phyloP scores from a whole-genome alignment of 768 basidiomycete genomes.

The Termitomyces sp. region DNA sequence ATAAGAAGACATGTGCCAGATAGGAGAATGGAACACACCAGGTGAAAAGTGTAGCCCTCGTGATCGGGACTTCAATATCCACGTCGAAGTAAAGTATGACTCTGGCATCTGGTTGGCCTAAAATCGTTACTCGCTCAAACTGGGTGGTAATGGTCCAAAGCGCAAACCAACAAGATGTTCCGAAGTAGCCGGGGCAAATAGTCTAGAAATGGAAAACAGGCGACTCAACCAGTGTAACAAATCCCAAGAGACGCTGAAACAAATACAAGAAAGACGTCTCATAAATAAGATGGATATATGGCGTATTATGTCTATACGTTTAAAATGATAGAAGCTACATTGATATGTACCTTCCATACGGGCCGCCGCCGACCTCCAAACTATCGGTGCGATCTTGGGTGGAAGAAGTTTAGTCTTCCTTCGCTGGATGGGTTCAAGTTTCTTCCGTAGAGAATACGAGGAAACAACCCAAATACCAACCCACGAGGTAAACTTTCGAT shows the following conservation, averaged over 20 bases:
- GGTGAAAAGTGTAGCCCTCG: constrained; percentile 9
- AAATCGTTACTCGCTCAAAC: background rate
- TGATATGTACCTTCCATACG: constrained; percentile 47
- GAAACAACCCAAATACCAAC: constrained; percentile 68
- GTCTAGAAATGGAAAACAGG: background rate
- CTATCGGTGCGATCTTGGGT: constrained; percentile 64
- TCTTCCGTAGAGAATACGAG: constrained; percentile 26
- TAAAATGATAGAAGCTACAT: no score
- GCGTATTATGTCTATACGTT: no score
- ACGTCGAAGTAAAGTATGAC: no score
- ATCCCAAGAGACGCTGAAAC: no score
- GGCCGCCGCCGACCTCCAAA: constrained; percentile 48
- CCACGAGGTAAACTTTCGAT: constrained; percentile 70
- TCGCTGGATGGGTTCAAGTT: constrained; percentile 49
- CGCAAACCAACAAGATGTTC: no score
- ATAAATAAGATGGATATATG: no score
- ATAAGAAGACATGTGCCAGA: background rate
- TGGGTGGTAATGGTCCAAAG: background rate
- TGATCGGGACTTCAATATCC: background rate
- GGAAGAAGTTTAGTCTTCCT: constrained; percentile 57
- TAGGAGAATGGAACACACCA: constrained; percentile 3
- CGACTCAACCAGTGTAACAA: no score
- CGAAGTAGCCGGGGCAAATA: no score
- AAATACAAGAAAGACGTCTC: no score
- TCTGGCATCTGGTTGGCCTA: no score